Evolutionary conservation across 306 rosid genomes (phyloP).

Genomic region (Coriaria nepalensis): DNA sequence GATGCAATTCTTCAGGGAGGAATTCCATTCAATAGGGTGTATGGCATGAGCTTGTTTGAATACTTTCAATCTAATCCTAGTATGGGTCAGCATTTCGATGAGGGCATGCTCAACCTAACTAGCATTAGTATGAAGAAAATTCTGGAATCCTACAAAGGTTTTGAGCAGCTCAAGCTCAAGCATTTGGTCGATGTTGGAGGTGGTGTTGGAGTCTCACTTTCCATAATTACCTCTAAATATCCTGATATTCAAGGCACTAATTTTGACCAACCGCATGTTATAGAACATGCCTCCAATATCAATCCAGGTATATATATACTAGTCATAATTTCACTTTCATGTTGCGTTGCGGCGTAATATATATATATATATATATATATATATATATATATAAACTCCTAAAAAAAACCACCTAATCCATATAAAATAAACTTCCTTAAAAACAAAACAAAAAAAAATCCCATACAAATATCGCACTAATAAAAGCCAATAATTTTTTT

Average conservation of each 20-base stretch:
- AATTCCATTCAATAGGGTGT: slow-evolving; percentile 26
- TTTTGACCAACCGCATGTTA: too few relatives aligned
- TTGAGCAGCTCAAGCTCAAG: slow-evolving; percentile 20
- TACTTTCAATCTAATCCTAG: slow-evolving; percentile 19
- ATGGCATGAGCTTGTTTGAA: slow-evolving; percentile 26
- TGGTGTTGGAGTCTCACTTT: slow-evolving; percentile 34
- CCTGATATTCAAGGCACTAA: slow-evolving; percentile 33
- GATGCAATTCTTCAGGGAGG: slow-evolving; percentile 28
- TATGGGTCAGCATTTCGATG: slow-evolving; percentile 31
- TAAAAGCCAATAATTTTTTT: too few relatives aligned
- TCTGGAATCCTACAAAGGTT: slow-evolving; percentile 31
- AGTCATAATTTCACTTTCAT: too few relatives aligned
- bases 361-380: too few relatives aligned
- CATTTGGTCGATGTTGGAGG: slow-evolving; percentile 59
- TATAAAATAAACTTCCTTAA: too few relatives aligned
- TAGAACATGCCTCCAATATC: too few relatives aligned
- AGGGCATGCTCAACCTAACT: slow-evolving; percentile 33
- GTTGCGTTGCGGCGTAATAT: too few relatives aligned
- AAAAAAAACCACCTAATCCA: too few relatives aligned
- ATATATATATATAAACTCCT: too few relatives aligned
- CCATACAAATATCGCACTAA: too few relatives aligned
- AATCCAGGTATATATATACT: too few relatives aligned
- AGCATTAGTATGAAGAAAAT: slow-evolving; percentile 20
- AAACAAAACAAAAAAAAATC: too few relatives aligned
- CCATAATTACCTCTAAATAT: slow-evolving; percentile 35